Evolutionary conservation across 176 grass and related monocot genomes (phyloP).

Genomic region (Chloris gayana): DNA sequence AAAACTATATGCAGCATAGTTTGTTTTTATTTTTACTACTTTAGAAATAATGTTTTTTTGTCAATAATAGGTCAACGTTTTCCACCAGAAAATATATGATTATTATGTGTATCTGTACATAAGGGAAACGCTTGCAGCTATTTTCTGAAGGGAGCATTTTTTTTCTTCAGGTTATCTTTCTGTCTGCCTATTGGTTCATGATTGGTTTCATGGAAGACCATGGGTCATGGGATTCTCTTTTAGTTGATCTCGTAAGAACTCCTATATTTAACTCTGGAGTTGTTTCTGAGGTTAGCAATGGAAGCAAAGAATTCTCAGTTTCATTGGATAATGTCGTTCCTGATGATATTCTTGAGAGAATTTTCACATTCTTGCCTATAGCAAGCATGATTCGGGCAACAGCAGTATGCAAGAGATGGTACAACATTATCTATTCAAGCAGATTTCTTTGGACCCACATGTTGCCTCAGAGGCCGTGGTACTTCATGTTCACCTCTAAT

Average conservation of each 20-base stretch:
- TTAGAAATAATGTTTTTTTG: slow-evolving; percentile 14
- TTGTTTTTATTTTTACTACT: neutral
- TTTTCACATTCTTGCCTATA: slow-evolving; percentile 86
- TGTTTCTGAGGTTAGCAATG: slow-evolving; percentile 35
- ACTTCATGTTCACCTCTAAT: slow-evolving; percentile 92
- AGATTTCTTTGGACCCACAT: slow-evolving; percentile 68
- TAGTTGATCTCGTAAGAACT: slow-evolving; percentile 35
- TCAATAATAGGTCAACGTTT: neutral
- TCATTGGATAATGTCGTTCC: slow-evolving; percentile 71
- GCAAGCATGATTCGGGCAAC: slow-evolving; percentile 68
- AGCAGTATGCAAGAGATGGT: slow-evolving; percentile 83
- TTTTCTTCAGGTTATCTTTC: slow-evolving; percentile 51
- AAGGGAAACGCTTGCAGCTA: neutral
- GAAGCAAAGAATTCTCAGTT: slow-evolving; percentile 40
- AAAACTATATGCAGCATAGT: neutral
- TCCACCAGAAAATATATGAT: neutral
- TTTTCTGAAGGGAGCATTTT: neutral
- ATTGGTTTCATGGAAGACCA: slow-evolving; percentile 50
- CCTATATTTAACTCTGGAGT: slow-evolving; percentile 38
- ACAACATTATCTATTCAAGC: slow-evolving; percentile 58
- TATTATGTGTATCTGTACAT: neutral
- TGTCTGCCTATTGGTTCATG: slow-evolving; percentile 2
- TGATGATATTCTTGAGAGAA: slow-evolving; percentile 84
- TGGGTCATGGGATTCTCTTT: slow-evolving; percentile 50
- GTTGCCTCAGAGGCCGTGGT: slow-evolving; percentile 84